Percentiles rank a stretch among this genome's conserved stretches.
These are phyloP conservation scores for Entomortierella beljakovae DNA, from an alignment of 192 early-diverging fungal genomes.

Conservation along the genomic window DNA sequence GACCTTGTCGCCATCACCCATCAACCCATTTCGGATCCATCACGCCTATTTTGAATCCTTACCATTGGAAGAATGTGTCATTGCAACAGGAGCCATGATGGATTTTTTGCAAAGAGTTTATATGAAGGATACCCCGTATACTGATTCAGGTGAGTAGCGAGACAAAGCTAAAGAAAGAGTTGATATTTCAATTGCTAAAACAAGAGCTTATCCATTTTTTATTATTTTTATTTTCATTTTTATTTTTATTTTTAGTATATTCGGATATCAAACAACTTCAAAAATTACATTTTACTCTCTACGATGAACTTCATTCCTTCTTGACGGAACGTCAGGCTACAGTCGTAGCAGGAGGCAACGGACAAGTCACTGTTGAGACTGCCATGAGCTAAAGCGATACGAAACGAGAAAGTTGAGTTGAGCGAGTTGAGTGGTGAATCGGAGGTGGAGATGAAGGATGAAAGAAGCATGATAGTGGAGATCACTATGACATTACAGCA, in stretches of 20 bases:
- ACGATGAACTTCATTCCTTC: conserved; percentile 58
- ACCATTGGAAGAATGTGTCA: conserved; percentile 72
- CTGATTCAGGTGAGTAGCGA: conserved; percentile 50
- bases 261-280: conserved; percentile 54
- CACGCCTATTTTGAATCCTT: conserved; percentile 69
- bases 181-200: not conserved
- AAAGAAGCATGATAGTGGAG: too few species aligned
- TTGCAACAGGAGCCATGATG: conserved; percentile 74
- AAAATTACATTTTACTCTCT: conserved; percentile 52
- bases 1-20: conserved; percentile 63
- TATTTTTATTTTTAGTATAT: conserved; percentile 35
- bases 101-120: conserved; percentile 74
- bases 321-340: conserved; percentile 45
- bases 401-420: too few species aligned
- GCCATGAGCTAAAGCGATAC: conserved; percentile 21
- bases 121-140: conserved; percentile 55
- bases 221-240: conserved; percentile 5
- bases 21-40: conserved; percentile 76
- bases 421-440: too few species aligned
- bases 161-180: not conserved
- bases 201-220: not conserved
- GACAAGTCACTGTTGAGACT: conserved; percentile 16
- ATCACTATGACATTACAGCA: too few species aligned
- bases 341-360: conserved; percentile 11
- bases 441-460: too few species aligned